A percentile compares a stretch with the other conserved stretches of the same genome.
phyloP scores from a whole-genome alignment of 2,329 filamentous ascomycete species.

The Monilinia aucupariae region DNA sequence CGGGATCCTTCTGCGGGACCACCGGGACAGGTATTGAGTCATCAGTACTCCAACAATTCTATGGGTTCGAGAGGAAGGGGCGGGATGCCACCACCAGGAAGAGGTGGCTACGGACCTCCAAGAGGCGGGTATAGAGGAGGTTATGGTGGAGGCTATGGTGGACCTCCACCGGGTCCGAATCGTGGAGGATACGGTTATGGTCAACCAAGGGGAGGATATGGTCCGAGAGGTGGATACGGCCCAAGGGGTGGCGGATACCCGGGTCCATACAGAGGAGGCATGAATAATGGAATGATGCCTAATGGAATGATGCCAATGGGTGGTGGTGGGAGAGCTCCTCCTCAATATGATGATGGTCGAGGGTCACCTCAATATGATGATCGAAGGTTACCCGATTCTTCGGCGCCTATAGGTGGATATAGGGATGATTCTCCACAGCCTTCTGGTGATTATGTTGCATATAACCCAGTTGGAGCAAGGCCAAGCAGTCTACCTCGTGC shows the following conservation, averaged over 20 bases:
- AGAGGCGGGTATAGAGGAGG: slow-evolving; percentile 44
- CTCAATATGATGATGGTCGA: slow-evolving; percentile 35
- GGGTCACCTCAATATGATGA: slow-evolving; percentile 32
- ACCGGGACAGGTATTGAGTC: slow-evolving; percentile 45
- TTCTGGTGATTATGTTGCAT: slow-evolving; percentile 26
- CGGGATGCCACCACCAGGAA: slow-evolving; percentile 26
- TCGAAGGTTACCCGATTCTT: slow-evolving; percentile 25
- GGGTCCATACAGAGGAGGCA: slow-evolving; percentile 31
- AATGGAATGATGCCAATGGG: slow-evolving; percentile 38
- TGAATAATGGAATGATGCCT: slow-evolving; percentile 39
- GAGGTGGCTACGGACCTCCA: slow-evolving; percentile 32
- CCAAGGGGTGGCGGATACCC: slow-evolving; percentile 17
- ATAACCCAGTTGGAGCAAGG: slow-evolving; percentile 23
- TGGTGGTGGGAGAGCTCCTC: slow-evolving; percentile 37
- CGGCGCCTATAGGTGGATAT: slow-evolving; percentile 20
- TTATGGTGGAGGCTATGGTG: slow-evolving; percentile 27
- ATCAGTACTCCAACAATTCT: slow-evolving; percentile 36
- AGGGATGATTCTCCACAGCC: slow-evolving; percentile 18
- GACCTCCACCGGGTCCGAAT: slow-evolving; percentile 34
- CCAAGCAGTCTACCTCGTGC: slow-evolving; percentile 48
- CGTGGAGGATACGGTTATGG: slow-evolving; percentile 47
- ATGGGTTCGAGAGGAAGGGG: slow-evolving; percentile 31
- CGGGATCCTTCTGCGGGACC: slow-evolving; percentile 43
- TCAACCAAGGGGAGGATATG: slow-evolving; percentile 35
- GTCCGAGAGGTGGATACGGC: slow-evolving; percentile 36